Evolutionary conservation across 2,329 filamentous ascomycete species (phyloP), one percentile per base, ranked within the genome.

Genomic region (Venturia effusa): DNA sequence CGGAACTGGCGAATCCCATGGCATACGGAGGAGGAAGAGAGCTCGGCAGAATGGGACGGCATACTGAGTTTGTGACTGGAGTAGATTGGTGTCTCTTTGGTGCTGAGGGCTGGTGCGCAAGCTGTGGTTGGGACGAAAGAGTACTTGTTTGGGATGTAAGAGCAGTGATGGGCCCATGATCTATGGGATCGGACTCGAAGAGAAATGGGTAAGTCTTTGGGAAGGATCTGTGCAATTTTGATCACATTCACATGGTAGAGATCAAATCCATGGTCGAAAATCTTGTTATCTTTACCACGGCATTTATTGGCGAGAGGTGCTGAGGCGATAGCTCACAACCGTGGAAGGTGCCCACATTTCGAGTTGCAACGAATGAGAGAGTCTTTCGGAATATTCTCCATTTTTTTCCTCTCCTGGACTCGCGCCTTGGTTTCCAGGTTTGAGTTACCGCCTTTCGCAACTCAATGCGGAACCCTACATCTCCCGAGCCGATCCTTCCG

Each of bases 71-170:
- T 71, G 92, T 89, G 11, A 96, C 92, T 3, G 94, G 94, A 8
- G 89, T 97, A 0, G 94, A 99, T 74, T 99, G 95, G 94, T 99
- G 94, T 76, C 76, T 99, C 55, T 99, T 99, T 75, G 94, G 94
- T 4, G 88, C 86, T 30, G 92, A 96, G 67, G 94, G 94, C 5
- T 99, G 94, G 94, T 92, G 92, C 68, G 92, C 94, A 1, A 95
- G 90, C 67, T 90, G 89, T 1, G 92, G 91, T 0, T 99, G 94
- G 94, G 94, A 99, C 71, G 92, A 97, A 78, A 83, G 86, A 69
- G 83, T 99, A 13, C 79, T 95, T 70, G 84, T 99, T 6, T 99
- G 93, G 93, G 94, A 99, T 78, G 89, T 92, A 45, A 86, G 85
- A 69, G 81, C 81, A 15, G 75, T 84, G 59, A 88, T 89, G 83